Evolutionary conservation across 768 basidiomycete genomes (phyloP), one percentile per base, ranked within the genome.

Genomic region (Pholiota molesta): DNA sequence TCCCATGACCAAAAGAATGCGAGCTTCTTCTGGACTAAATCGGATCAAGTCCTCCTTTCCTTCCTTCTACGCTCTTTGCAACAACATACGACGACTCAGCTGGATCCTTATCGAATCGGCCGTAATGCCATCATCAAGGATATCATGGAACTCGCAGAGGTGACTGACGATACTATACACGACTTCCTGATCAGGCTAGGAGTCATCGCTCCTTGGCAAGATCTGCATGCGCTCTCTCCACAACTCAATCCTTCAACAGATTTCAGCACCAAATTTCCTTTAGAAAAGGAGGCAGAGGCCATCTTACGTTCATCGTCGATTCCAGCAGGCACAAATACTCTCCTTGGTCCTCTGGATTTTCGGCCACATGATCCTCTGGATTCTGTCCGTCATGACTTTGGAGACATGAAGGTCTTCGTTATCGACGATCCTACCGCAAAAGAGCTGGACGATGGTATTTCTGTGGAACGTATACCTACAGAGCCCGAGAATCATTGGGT

Each of bases 381-480:
- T 28, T 75, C 83, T 21, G 72, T 94, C 5, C 90, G 96, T 2
- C 90, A 92, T 69, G 96, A 98, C 72, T 97, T 95, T 74, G 94
- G 92, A 26, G 70, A 88, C 62, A 69, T 90, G 64, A 86, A 85
- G 0, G 92, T 94, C 5, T 99, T 89, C 72, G 89, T 96, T 19
- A 88, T 99, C 58, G 97, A 99, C 69, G 92, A 94, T 62, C 65
- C 79, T 0, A 71, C 68, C 7, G 95, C 97, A 0, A 75, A 90
- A 68, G 97, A 99, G 70, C 82, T 99, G 21, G 97, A 99, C 71
- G 97, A 99, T 71, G 97, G 95, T 2, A 68, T 99, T 33, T 96
- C 95, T 1, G 70, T 98, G 31, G 92, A 97, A 65, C 70, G 75
- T n/a, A 81, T 89, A 33, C 79, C 83, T 5, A 75, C 76, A 3